Base-by-base conservation (phyloP, 2,329 filamentous ascomycete genomes). In the Penicillium brevicompactum region DNA sequence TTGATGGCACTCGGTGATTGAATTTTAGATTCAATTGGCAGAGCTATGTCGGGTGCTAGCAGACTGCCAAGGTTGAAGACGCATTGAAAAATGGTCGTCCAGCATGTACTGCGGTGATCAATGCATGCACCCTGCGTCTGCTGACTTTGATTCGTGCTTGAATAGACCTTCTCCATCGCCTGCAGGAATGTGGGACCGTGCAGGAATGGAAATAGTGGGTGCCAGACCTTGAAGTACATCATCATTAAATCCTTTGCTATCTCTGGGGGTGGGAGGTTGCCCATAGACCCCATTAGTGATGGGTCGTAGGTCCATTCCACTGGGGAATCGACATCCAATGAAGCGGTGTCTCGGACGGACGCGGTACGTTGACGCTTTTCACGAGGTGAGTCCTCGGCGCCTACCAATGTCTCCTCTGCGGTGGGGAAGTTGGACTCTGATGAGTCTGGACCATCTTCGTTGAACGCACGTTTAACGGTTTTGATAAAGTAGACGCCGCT, bases 401-500 rank as follows among this genome's bases (percentile, higher is more conserved):
- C 68, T 16, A 71, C 62, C 7, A 72, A 60, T 1, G 66, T 69
- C 22, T 70, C 64, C 49, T 70, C 66, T 32, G 70, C 66, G 2
- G 58, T 63, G 3, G 70, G 70, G 10, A 73, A 72, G 2, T 61
- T 62, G 11, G 56, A 57, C 5, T 55, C 60, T 18, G 59, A 55
- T 24, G 61, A 54, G 13, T 38, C 53, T 4, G 57, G 55, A 8
- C 59, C 47, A 43, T 67, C 66, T 27, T 71, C 68, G 18, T 68
- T 65, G 63, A 83, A 83, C n/a, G 80, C 79, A 31, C 76, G 74
- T 41, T 78, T 78, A 52, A 83, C 81, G 1, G 80, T 82, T 55
- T 83, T 81, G 61, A 80, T 75, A 65, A 83, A 83, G 66, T 78
- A 83, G 43, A 82, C 78, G 3, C 81, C 80, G 40, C 76, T 80